A percentile compares a stretch with the other conserved stretches of the same genome.
phyloP scores from a whole-genome alignment of 306 rosid genomes.

The Glycine soja region DNA sequence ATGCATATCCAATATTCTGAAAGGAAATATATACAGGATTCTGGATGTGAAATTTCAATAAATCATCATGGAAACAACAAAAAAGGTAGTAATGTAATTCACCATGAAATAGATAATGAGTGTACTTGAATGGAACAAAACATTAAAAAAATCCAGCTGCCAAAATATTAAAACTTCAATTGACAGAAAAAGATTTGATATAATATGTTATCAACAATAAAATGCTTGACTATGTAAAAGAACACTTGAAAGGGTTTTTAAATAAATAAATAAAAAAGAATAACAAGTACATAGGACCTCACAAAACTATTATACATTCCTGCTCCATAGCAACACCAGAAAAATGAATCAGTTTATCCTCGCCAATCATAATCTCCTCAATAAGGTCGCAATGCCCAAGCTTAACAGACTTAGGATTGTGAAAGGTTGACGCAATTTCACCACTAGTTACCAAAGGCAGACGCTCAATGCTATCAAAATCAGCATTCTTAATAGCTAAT shows the following conservation, averaged over 20 bases:
- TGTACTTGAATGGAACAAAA: neutral
- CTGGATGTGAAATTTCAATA: neutral
- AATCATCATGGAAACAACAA: neutral
- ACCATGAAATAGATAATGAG: conserved; percentile 1
- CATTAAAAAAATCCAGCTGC: neutral
- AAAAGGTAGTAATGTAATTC: neutral
- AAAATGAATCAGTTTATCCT: conserved; percentile 91
- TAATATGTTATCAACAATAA: conserved; percentile 18
- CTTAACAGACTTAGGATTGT: conserved; percentile 95
- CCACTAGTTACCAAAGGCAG: conserved; percentile 92
- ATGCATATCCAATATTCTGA: neutral
- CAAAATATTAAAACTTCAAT: neutral
- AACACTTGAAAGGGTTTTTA: neutral
- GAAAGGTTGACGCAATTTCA: conserved; percentile 94
- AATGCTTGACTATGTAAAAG: conserved; percentile 3
- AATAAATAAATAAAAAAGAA: neutral
- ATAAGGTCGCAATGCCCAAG: conserved; percentile 90
- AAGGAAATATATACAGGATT: neutral
- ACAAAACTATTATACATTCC: conserved; percentile 89
- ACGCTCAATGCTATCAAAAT: conserved; percentile 95
- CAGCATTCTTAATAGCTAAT: conserved; percentile 98
- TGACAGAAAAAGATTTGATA: neutral
- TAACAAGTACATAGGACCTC: conserved; percentile 83
- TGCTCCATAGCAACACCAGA: conserved; percentile 98
- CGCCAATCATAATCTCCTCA: conserved; percentile 97